Conservation (phyloP, 805 yeast genomes). For the Lachancea dasiensis region DNA sequence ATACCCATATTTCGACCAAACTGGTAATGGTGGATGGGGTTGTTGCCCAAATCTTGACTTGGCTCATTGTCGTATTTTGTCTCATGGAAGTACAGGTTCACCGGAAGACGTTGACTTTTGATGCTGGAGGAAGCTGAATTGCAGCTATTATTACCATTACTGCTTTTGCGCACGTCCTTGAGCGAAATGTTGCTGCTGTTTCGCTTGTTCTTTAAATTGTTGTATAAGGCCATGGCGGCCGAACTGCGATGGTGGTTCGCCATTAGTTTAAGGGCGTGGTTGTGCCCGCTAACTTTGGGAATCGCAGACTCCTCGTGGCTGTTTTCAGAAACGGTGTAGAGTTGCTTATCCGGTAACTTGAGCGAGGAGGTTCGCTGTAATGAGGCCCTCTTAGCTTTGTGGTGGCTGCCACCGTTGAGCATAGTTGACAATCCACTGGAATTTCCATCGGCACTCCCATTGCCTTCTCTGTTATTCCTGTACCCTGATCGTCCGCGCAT, state of each 20-base stretch:
- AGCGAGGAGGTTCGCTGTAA: conserved; percentile 8
- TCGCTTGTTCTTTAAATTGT: conserved; percentile 12
- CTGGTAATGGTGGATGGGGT: conserved; percentile 20
- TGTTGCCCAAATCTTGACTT: conserved; percentile 1
- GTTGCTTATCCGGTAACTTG: conserved; percentile 7
- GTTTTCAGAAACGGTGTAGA: conserved; percentile 14
- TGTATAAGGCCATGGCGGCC: conserved; percentile 13
- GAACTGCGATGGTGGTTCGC: conserved; percentile 13
- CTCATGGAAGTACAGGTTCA: conserved; percentile 3
- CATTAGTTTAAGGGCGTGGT: conserved; percentile 8
- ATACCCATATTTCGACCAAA: conserved; percentile 14
- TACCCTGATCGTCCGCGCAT: too few species aligned
- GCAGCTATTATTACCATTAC: too few species aligned
- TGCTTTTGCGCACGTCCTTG: conserved; percentile 4
- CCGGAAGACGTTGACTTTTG: conserved; percentile 2
- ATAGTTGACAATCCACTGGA: conserved; percentile 11
- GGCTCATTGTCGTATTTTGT: neutral
- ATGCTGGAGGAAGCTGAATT: neutral
- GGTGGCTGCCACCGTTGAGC: conserved; percentile 3
- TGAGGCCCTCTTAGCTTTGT: conserved; percentile 6
- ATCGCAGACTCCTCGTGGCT: conserved; percentile 12
- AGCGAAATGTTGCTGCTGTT: conserved; percentile 5
- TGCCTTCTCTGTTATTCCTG: neutral
- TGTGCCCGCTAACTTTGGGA: conserved; percentile 4
- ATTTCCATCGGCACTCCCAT: conserved; percentile 1